These are phyloP conservation scores for Ramaria sp. DNA, from an alignment of 768 basidiomycete genomes.

Conservation along the genomic window DNA sequence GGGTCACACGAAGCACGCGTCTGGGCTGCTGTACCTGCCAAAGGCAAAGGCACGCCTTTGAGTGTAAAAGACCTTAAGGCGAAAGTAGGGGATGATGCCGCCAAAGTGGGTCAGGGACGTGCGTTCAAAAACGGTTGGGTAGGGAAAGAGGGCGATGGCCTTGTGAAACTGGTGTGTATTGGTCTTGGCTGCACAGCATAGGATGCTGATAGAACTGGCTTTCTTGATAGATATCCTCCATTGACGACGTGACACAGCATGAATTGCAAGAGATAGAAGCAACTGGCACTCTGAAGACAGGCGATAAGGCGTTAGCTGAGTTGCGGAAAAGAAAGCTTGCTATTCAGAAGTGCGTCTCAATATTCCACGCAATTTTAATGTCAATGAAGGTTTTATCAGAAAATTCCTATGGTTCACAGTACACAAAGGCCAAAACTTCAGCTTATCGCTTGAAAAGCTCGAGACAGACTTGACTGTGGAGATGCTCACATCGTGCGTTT, in stretches of 20 bases:
- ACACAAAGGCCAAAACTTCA: conserved; percentile 75
- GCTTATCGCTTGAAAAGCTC: conserved; percentile 82
- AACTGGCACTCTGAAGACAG: conserved; percentile 58
- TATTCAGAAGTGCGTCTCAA: conserved; percentile 52
- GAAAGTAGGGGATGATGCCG: conserved; percentile 72
- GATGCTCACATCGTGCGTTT: conserved; percentile 79
- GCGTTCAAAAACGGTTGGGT: conserved; percentile 99
- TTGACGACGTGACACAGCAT: conserved; percentile 64
- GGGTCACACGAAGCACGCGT: conserved; percentile 96
- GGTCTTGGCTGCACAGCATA: conserved; percentile 10
- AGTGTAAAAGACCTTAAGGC: conserved; percentile 60
- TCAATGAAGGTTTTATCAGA: conserved; percentile 32
- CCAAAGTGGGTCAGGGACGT: conserved; percentile 88
- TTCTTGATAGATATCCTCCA: conserved; percentile 39
- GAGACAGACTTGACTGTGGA: conserved; percentile 96
- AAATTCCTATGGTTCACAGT: conserved; percentile 95
- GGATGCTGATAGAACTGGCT: neutral
- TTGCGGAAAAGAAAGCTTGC: conserved; percentile 87
- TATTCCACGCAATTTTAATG: neutral
- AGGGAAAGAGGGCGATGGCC: conserved; percentile 75
- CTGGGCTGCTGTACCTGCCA: conserved; percentile 71
- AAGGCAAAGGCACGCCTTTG: conserved; percentile 60
- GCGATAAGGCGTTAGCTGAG: conserved; percentile 79
- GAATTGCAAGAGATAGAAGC: conserved; percentile 66
- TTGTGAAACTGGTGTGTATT: conserved; percentile 68